Base-by-base conservation (phyloP, 2,329 filamentous ascomycete species). In the Venturia pyrina region DNA sequence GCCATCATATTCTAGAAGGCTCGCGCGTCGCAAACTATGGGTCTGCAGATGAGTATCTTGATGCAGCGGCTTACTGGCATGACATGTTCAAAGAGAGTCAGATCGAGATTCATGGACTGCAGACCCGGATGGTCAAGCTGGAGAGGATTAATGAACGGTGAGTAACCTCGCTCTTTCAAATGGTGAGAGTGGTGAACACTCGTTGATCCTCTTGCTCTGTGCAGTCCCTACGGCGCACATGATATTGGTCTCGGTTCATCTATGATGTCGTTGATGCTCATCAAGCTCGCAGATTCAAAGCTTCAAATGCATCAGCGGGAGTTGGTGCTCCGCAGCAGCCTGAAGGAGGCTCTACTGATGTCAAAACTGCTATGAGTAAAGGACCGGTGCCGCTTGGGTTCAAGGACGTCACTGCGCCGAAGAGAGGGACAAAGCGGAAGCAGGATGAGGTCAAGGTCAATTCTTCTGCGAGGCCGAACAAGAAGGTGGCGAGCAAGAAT, bases 31-130 rank as follows among this genome's bases (percentile, higher is more conserved):
- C 17, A 10, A 44, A 43, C 24, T 61, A 41, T 21, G 53, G 40
- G 2, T 65, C 63, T 1, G 15, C 19, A 7, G 37, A 43, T 15
- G 28, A 57, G 19, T 60, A 65, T 19, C 53, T 65, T 19, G 50
- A 65, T 53, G 63, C 53, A 13, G 63, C 43, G 5, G 50, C 44
- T 28, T 53, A 59, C 17, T 65, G 63, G 63, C 40, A 65, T 15
- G 50, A 48, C 7, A 17, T 61, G 28, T 65, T 57, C 46, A 40
- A 41, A 28, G 53, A 64, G 37, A 24, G 15, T 10, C 65, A 60
- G 21, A 62, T 8, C 19, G 60, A 65, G 53, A 57, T 65, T 21
- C 21, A 41, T 19, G 41, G 43, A 10, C 24, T 65, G 48, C 63
- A 60, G 40, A 61, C 24, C 5, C 6, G n/a, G 32, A 43, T 65